A percentile compares a stretch with the other conserved stretches of the same genome.
phyloP scores from a whole-genome alignment of 306 rosid genomes.

The Purshia tridentata region DNA sequence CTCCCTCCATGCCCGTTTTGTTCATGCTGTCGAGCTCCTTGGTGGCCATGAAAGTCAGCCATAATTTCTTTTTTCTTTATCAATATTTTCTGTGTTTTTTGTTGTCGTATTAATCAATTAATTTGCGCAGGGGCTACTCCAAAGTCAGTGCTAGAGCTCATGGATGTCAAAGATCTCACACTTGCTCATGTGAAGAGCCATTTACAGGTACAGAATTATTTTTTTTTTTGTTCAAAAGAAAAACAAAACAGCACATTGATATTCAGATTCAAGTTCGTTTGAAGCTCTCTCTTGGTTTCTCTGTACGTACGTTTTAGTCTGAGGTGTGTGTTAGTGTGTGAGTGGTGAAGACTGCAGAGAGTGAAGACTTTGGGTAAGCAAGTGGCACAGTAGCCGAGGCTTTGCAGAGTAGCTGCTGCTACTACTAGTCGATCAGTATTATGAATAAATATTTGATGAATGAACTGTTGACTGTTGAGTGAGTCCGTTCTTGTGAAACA shows the following conservation, averaged over 20 bases:
- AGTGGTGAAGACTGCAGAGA: conserved; percentile 20
- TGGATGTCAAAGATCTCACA: conserved; percentile 97
- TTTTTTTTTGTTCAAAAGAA: conserved; percentile 13
- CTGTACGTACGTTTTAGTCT: neutral
- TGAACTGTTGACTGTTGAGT: conserved; percentile 50
- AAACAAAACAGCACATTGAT: neutral
- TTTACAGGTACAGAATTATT: conserved; percentile 62
- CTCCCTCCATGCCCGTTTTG: conserved; percentile 83
- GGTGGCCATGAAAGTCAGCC: conserved; percentile 93
- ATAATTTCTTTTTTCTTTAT: neutral
- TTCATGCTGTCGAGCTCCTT: conserved; percentile 88
- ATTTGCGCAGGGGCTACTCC: conserved; percentile 83
- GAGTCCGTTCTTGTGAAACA: conserved; percentile 42
- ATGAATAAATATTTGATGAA: conserved; percentile 33
- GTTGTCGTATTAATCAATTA: neutral
- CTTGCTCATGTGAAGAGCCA: conserved; percentile 98
- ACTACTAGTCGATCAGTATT: too few species aligned
- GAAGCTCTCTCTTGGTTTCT: neutral
- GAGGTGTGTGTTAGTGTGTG: conserved; percentile 13
- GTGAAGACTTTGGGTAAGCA: conserved; percentile 45
- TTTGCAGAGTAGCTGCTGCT: conserved; percentile 44
- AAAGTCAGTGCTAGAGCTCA: conserved; percentile 82
- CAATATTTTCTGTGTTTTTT: neutral
- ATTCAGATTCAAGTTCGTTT: neutral
- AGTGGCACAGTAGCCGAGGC: conserved; percentile 60